Evolutionary conservation across 352 stramenopile species (phyloP), one percentile per base, ranked within the genome.

Genomic region (Pythium aphanidermatum): DNA sequence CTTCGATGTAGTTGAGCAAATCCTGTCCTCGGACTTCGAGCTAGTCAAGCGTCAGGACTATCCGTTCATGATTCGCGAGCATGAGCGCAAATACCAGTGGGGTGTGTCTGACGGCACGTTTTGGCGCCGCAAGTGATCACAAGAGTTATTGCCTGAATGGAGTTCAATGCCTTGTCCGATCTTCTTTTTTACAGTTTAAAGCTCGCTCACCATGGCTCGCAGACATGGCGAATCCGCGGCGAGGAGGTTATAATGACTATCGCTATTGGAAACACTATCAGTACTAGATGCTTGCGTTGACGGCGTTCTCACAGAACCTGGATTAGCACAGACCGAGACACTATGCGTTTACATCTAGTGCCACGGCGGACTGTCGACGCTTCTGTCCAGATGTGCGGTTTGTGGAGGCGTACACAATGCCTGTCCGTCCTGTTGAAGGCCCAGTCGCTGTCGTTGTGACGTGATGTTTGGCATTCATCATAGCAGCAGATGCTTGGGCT

Each of bases 1-100:
- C 55, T 89, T 88, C 42, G 60, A 68, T 38, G 67, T 81, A 24
- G 69, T 95, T 6, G 51, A 78, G 41, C 42, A 56, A 34, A 32
- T 90, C 14, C 60, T 94, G 9, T 64, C 55, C 29, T 31, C 51
- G 6, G 49, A 86, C 29, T 96, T 96, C 26, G 64, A 86, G 39
- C 76, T 96, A 6, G 62, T 95, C 8, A 65, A 90, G 51, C 73
- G 71, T 20, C 63, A 79, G 37, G 70, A 96, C 41, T 88, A 94
- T 39, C 83, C 89, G 20, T 96, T 97, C 49, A 70, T 97, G 47
- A 96, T 97, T 51, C 80, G 89, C 41, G 89, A 97, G 49, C 89
- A 97, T 63, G 72, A 77, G 46, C 77, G 89, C 59, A 97, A 97
- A 67, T 97, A 85, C 58, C 89, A 97, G 56, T 96, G 74, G 64